Evolutionary conservation across 805 yeast species (phyloP).

Genomic region (Pichia heedii): DNA sequence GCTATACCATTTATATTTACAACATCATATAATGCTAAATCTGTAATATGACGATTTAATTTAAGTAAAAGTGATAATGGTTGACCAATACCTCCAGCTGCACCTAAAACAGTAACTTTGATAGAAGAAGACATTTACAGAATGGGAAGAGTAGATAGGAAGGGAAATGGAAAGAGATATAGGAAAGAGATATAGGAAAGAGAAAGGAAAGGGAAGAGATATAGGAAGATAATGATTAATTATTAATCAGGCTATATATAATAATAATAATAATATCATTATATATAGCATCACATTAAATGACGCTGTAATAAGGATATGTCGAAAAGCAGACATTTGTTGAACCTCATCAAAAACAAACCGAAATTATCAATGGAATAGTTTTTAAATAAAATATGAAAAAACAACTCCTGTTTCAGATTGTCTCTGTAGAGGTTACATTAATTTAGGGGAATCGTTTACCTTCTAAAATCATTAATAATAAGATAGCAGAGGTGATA

Average conservation of each 20-base stretch:
- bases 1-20: slow-evolving; percentile 50
- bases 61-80: slow-evolving; percentile 44
- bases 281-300: too few relatives aligned
- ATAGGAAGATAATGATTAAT: too few relatives aligned
- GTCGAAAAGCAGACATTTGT: too few relatives aligned
- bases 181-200: too few relatives aligned
- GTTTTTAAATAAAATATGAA: too few relatives aligned
- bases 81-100: slow-evolving; percentile 72
- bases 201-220: too few relatives aligned
- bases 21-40: slow-evolving; percentile 44
- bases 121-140: not conserved
- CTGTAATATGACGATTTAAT: slow-evolving; percentile 35
- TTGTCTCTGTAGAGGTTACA: not conserved
- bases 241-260: too few relatives aligned
- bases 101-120: slow-evolving; percentile 74
- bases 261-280: too few relatives aligned
- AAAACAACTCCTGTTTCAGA: too few relatives aligned
- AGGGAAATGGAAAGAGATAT: not conserved
- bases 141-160: not conserved
- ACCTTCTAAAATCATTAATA: not conserved
- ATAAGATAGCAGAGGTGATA: not conserved
- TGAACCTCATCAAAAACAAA: too few relatives aligned
- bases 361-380: too few relatives aligned
- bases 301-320: too few relatives aligned
- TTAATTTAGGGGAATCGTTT: not conserved